Evolutionary conservation across 2,329 filamentous ascomycete species (phyloP), one percentile per base, ranked within the genome.

Genomic region (Aspergillus oerlinghausenensis): DNA sequence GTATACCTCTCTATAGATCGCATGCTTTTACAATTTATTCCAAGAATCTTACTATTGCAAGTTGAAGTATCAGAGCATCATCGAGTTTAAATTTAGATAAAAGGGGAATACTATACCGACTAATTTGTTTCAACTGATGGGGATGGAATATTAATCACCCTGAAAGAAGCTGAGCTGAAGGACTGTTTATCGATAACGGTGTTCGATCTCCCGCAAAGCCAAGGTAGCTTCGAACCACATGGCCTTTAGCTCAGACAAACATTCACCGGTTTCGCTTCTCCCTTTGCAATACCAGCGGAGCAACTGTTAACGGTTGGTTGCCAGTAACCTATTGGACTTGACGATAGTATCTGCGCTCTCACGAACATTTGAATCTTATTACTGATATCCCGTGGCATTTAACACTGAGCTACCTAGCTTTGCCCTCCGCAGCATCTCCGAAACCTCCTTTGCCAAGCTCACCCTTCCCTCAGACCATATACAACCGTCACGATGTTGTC

Each of bases 401-500:
- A 38, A 38, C 5, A 47, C 23, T 26, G 19, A 47, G 21, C 43
- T 47, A 28, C 25, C 49, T 11, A 48, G 47, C 17, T 52, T 25
- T 23, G n/a, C n/a, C 50, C 56, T 43, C 50, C 52, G 43, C 50
- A 51, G 8, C 50, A 51, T 19, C 55, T 56, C 53, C 50, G 57
- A 51, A 58, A 40, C 54, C 42, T 43, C 52, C 50, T 52, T 49
- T 50, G n/a, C 29, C 43, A 35, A 25, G 4, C n/a, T 38, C 32
- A 38, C 14, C 32, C 28, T 28, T n/a, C 6, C 19, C 4, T 26
- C 26, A 10, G 43, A 14, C 42, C 32, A 48, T 11, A 38, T 7
- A 14, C 26, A 50, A 71, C 78, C 60, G 54, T 55, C 67, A 77
- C 54, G 57, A 92, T 92, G 89, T 69, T 93, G 62, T 84, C 86